Evolutionary conservation across 176 grass and related monocot genomes (phyloP), one percentile per base, ranked within the genome.

Genomic region (Miscanthus lutarioriparius): DNA sequence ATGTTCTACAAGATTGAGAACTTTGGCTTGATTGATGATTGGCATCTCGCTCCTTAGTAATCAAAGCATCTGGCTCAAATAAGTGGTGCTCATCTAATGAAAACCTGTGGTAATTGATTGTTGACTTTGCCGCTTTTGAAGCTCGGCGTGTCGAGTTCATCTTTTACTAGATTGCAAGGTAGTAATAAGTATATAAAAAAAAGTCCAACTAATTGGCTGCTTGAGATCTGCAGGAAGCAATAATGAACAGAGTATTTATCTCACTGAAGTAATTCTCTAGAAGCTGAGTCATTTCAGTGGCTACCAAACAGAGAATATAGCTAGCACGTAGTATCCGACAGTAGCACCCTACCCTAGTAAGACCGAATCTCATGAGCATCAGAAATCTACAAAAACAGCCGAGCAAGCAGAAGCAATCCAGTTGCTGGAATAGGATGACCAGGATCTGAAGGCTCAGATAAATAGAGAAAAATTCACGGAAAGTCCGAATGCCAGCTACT

Each of bases 81-180:
- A 81, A 71, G 27, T 83, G 87, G 26, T 64, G 81, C 38, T 80
- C 79, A 63, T 85, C 80, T 53, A 93, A 68, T 32, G 89, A 69
- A 90, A 91, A 30, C 77, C 43, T 44, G 51, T 84, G 67, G 63
- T 87, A 89, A 76, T 90, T 87, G 71, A 87, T 95, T 54, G 93
- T 85, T 65, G 87, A 80, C 71, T 83, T 95, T 77, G 80, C n/a
- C 80, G 78, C 39, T 85, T 85, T 95, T 58, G 88, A 59, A 76
- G 82, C 61, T 83, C 82, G 76, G 22, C 40, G 45, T 11, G 68
- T 71, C n/a, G 91, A 93, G 62, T 80, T 86, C 93, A 98, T 98
- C 69, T 79, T 72, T 56, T 65, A 79, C 39, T 68, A 79, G 67
- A 33, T 73, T 11, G 3, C 56, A 66, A 82, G 35, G 14, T 43